Evolutionary conservation across 1,284 basidiomycete species (phyloP), one percentile per base, ranked within the genome.

Genomic region (Flammula alnicola): DNA sequence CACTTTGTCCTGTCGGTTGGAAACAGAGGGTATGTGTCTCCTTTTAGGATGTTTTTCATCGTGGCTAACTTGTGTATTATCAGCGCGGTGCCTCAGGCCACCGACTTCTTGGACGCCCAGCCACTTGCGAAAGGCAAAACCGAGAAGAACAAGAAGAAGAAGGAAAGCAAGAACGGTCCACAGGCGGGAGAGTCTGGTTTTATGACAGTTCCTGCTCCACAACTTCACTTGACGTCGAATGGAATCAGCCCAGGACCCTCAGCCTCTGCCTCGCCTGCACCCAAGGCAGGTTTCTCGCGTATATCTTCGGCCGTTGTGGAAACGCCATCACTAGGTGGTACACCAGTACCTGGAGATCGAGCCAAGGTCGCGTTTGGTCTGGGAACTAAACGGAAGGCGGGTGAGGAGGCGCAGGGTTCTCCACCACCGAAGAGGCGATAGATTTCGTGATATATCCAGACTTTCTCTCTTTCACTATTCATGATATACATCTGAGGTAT

Each of bases 1-100:
- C 93, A 95, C 66, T 97, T 98, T 71, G 89, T 97, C 6, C 69
- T 98, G 51, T 93, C 91, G 1, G 92, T 95, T 22, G 95, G 95
- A 54, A 97, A 95, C 71, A 83, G 91, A 79, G 91, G 91, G 88
- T 93, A 66, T 40, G 87, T 78, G 16, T 43, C 41, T 26, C 43
- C 44, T 45, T 38, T 36, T 32, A 22, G 2, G 39, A 16, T n/a
- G 30, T 41, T 27, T 44, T 23, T 19, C 8, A 44, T 25, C 29
- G 44, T 41, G 46, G 32, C 26, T 40, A 52, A 48, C 51, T 58
- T 48, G 45, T 48, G 56, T 22, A 49, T 49, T 20, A 58, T 1
- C 54, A 92, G 90, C 51, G 88, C 89, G 47, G 90, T 92, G 3
- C 89, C 90, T 17, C 90, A 91, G 69, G 84, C 80, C 1, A 75